phyloP scores from a whole-genome alignment of 176 grass and related monocot genomes.

The Oryza punctata region DNA sequence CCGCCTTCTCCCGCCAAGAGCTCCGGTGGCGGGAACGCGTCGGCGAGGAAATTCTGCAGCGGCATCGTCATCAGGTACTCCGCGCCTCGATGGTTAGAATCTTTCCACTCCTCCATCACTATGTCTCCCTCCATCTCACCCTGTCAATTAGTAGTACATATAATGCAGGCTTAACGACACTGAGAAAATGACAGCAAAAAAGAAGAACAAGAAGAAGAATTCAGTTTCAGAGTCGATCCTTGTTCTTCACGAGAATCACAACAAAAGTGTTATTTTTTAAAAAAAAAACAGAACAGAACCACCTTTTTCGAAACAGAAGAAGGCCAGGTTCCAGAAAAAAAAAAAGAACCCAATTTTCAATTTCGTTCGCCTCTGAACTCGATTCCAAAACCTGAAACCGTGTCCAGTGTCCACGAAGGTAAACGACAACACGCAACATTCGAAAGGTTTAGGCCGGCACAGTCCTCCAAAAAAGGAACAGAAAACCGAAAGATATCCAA shows the following conservation, averaged over 20 bases:
- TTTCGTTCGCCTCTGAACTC: constrained; percentile 2
- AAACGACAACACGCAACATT: constrained; percentile 36
- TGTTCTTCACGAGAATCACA: background rate
- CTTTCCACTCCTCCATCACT: constrained; percentile 46
- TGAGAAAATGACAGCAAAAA: background rate
- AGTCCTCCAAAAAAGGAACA: constrained; percentile 31
- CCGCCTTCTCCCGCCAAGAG: constrained; percentile 1
- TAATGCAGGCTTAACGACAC: background rate
- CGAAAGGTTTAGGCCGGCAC: constrained; percentile 41
- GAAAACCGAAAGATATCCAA: constrained; percentile 25
- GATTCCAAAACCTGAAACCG: constrained; percentile 38
- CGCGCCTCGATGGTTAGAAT: constrained; percentile 20
- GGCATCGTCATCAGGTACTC: constrained; percentile 22
- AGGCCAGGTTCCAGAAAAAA: background rate
- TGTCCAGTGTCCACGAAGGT: constrained; percentile 16
- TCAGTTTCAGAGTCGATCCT: background rate
- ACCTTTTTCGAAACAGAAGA: background rate
- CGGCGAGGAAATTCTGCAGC: constrained; percentile 29
- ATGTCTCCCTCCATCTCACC: constrained; percentile 48
- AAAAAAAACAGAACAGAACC: background rate
- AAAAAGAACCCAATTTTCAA: background rate
- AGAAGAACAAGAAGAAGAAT: background rate
- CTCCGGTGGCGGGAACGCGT: constrained; percentile 37
- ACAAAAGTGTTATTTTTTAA: background rate
- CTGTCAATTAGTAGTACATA: background rate